Base-by-base conservation (phyloP, 352 stramenopile genomes). In the Thalassiosira oceanica region DNA sequence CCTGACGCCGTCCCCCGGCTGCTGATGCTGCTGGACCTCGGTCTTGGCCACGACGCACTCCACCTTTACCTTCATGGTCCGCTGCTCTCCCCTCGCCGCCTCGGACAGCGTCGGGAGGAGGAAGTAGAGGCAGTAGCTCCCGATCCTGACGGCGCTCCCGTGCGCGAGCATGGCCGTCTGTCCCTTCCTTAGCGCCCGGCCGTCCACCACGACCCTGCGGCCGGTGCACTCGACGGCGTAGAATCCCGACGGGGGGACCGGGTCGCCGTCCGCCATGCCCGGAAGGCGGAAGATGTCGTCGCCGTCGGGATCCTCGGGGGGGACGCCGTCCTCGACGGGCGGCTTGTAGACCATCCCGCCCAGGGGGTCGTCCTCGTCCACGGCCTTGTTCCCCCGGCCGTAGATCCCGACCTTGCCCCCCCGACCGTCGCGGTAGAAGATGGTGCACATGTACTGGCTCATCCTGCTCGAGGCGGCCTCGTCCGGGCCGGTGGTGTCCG, bases 171-270 rank as follows among this genome's bases (percentile, higher is more conserved):
- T 60, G 18, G 66, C 69, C 4, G 54, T 50, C 46, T 86, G 42
- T n/a, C 78, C 78, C 42, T 85, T 80, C 35, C 77, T 66, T 0
- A 90, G 21, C 28, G 21, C 43, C 20, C 56, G 48, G 3, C 74
- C 52, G 11, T 77, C 65, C 0, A 90, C 80, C 8, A 58, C 48
- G 21, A 90, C 82, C 18, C 56, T 64, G 20, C 78, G 78, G 11
- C 78, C 71, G 5, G 78, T 53, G 53, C 75, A 82, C 54, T 88
- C 73, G 39, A 90, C 61, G 2, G 71, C 73, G 51, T 80, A 90
- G 54, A 86, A 88, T 36, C 77, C 78, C 13, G 13, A 35, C 13
- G 43, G 10, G 1, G 74, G 79, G 6, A 68, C 18, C 15, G 41
- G 48, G 23, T 35, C 55, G 11, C 8, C 39, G 15, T 33, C 21